Percentiles rank a stretch among this genome's conserved stretches.
phyloP scores from a whole-genome alignment of 176 grass and related monocot species.

The Hsuehochloa calcarea region DNA sequence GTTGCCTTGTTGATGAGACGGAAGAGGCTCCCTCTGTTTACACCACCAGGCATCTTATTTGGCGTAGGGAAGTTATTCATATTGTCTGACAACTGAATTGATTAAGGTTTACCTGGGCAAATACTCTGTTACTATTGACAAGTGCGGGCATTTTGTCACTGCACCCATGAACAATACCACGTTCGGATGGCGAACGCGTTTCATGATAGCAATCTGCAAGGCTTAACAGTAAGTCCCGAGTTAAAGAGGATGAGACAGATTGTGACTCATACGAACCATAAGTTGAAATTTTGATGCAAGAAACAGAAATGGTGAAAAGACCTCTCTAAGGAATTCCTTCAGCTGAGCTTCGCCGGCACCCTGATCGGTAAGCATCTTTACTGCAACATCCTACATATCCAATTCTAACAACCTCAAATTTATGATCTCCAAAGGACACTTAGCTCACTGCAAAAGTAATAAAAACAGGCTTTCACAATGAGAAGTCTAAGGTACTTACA shows the following conservation, averaged over 20 bases:
- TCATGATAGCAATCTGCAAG: conserved; percentile 91
- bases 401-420: conserved; percentile 16
- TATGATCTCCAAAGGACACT: conserved; percentile 15
- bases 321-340: conserved; percentile 94
- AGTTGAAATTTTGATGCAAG: background rate
- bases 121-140: conserved; percentile 96
- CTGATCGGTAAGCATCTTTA: conserved; percentile 86
- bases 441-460: background rate
- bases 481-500: conserved; percentile 48
- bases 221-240: background rate
- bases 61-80: background rate
- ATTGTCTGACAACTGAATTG: background rate
- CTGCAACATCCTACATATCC: conserved; percentile 80
- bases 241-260: background rate
- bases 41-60: background rate
- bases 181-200: conserved; percentile 84
- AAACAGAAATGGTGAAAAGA: conserved; percentile 12
- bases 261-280: background rate
- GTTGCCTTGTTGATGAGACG: conserved; percentile 74
- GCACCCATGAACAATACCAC: conserved; percentile 96
- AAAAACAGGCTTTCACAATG: background rate
- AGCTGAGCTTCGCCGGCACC: conserved; percentile 61
- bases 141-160: conserved; percentile 69
- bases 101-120: conserved; percentile 59
- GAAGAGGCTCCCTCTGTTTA: conserved; percentile 83